Evolutionary conservation across 1,139 yeast genomes (phyloP).

Genomic region (Zygoascus meyerae): DNA sequence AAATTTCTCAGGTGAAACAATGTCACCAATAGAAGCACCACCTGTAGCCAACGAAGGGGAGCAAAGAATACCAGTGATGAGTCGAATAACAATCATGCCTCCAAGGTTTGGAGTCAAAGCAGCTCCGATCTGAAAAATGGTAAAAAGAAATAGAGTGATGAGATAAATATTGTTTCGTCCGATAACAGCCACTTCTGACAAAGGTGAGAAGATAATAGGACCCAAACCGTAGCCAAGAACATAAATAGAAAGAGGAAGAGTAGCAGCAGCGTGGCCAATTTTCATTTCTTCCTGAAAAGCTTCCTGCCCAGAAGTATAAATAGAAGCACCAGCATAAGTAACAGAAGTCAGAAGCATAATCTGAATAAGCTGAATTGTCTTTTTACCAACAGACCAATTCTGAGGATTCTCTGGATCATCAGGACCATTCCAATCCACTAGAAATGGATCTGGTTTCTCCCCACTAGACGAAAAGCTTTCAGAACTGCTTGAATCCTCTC

Average conservation of each 20-base stretch:
- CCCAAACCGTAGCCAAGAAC: slow-evolving; percentile 56
- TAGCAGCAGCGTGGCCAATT: slow-evolving; percentile 41
- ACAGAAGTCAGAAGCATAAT: slow-evolving; percentile 45
- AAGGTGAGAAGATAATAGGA: slow-evolving; percentile 50
- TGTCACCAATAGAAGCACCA: slow-evolving; percentile 77
- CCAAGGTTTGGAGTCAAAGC: slow-evolving; percentile 46
- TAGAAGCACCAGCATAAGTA: slow-evolving; percentile 58
- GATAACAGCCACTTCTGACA: slow-evolving; percentile 46
- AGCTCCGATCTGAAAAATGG: slow-evolving; percentile 49
- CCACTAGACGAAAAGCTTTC: neutral
- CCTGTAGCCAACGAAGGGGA: slow-evolving; percentile 85
- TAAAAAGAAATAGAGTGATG: slow-evolving; percentile 47
- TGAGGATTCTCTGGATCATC: slow-evolving; percentile 54
- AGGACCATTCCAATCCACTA: slow-evolving; percentile 43
- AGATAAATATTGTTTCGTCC: slow-evolving; percentile 55
- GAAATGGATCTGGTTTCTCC: slow-evolving; percentile 15
- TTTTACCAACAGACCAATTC: slow-evolving; percentile 46
- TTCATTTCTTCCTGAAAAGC: slow-evolving; percentile 41
- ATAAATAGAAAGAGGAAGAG: slow-evolving; percentile 49
- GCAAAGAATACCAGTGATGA: slow-evolving; percentile 73
- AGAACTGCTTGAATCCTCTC: neutral
- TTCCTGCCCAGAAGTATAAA: slow-evolving; percentile 52
- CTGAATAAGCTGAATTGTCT: slow-evolving; percentile 38
- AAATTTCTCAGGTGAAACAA: slow-evolving; percentile 20
- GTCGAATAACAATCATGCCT: slow-evolving; percentile 54